These are phyloP conservation scores for Aegilops longissima DNA, from an alignment of 176 grass and related monocot species.

Conservation along the genomic window DNA sequence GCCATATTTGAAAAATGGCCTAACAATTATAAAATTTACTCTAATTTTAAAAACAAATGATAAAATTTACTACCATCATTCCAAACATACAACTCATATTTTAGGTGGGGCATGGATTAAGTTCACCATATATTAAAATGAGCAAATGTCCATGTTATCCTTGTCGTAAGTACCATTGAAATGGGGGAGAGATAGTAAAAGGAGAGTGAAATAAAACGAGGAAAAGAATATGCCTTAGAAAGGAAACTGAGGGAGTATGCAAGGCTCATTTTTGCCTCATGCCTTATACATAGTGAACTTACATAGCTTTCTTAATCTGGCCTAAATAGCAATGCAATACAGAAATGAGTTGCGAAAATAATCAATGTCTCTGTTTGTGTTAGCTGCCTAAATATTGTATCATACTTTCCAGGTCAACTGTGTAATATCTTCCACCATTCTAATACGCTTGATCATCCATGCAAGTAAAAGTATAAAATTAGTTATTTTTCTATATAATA, in stretches of 20 bases:
- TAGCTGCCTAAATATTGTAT: constrained; percentile 2
- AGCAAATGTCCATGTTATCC: background rate
- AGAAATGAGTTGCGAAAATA: constrained; percentile 3
- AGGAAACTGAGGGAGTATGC: background rate
- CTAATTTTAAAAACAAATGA: background rate
- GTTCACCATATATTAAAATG: background rate
- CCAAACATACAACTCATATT: background rate
- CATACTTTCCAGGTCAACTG: background rate
- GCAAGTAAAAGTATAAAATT: background rate
- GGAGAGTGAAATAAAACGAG: background rate
- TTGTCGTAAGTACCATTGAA: background rate
- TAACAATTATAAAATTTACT: background rate
- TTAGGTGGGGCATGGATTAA: constrained; percentile 2
- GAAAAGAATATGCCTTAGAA: background rate
- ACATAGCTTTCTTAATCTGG: constrained; percentile 10
- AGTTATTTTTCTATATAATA: background rate
- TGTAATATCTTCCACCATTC: background rate
- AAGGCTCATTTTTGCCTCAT: background rate
- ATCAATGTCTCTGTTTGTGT: background rate
- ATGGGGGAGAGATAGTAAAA: background rate
- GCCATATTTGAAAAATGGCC: constrained; percentile 25
- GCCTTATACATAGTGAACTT: background rate
- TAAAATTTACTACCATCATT: background rate
- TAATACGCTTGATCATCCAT: background rate
- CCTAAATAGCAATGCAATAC: background rate